Evolutionary conservation across 768 basidiomycete species (phyloP).

Genomic region (Panaeolus cyanescens): DNA sequence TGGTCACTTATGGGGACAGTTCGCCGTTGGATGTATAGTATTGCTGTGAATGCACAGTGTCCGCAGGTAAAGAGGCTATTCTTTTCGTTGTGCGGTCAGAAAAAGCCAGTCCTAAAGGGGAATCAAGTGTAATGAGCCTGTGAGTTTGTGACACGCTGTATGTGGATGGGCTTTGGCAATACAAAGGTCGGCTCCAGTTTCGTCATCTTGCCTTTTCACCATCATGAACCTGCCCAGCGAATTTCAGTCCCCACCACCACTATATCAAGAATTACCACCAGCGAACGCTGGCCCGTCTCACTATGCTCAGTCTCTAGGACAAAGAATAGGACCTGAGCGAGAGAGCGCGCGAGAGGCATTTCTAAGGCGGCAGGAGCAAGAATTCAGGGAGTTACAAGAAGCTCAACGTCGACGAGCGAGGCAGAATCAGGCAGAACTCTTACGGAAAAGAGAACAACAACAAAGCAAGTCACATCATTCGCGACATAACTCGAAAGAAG

Average conservation of each 20-base stretch:
- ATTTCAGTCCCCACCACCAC: background rate
- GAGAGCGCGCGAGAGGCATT: background rate
- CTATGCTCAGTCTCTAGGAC: background rate
- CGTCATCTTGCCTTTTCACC: background rate
- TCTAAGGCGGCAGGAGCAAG: background rate
- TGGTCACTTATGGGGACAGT: too few species aligned
- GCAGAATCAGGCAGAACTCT: background rate
- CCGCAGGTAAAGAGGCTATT: background rate
- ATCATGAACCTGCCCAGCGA: constrained; percentile 1
- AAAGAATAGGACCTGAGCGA: background rate
- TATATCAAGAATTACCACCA: background rate
- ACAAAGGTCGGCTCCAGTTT: background rate
- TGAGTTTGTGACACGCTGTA: background rate
- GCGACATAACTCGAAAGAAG: background rate
- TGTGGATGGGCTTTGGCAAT: background rate
- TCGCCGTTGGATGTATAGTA: too few species aligned
- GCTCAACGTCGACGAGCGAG: background rate
- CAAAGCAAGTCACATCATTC: background rate
- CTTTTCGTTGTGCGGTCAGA: background rate
- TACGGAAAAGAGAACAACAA: background rate
- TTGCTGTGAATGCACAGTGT: background rate
- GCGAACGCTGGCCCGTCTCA: background rate
- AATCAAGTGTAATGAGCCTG: background rate
- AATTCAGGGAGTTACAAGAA: background rate
- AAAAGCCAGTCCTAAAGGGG: background rate